Evolutionary conservation across 257 asterid genomes (phyloP), one percentile per base, ranked within the genome.

Genomic region (Nicotiana paniculata): DNA sequence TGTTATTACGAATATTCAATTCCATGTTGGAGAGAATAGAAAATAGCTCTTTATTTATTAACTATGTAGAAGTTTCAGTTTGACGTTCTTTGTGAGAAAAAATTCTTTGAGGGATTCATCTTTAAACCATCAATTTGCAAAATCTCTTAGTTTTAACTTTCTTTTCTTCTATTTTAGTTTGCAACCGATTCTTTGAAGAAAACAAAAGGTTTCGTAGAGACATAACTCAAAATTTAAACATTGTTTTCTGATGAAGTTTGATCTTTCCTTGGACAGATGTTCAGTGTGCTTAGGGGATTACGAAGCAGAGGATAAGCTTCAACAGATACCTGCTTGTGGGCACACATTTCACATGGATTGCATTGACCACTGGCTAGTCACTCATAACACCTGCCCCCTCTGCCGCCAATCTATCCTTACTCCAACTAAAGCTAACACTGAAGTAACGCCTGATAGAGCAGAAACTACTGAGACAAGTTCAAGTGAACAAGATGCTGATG

Each of bases 281-380:
- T 93, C 97, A 0, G 97, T 94, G 30, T 94, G 98, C 89, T 93
- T 94, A 4, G 92, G 93, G 33, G 98, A 94, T 43, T 94, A 92
- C 88, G 86, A 88, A 83, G 90, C 89, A 10, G 97, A 91, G 75
- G 97, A 91, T 17, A 89, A 78, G 81, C 95, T 94, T 21, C 98
- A 94, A 83, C 97, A 90, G 86, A 91, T 94, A 87, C 98, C 98
- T 13, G 90, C 83, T 2, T 94, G 97, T 66, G 94, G 92, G 57
- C 98, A 94, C 86, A 91, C 94, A 9, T 94, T 94, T 86, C 98
- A 94, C 89, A 89, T 90, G 91, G 89, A 90, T 5, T 94, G 98
- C 91, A 94, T 94, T 10, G 95, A 93, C 85, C 91, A 82, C 77
- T 94, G 98, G 98, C 90, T 94, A 58, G 84, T 97, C 28, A 82